Percentiles rank a stretch among this genome's conserved stretches.
These are phyloP conservation scores for Solanum commersonii DNA, from an alignment of 257 asterid genomes.

Conservation along the genomic window DNA sequence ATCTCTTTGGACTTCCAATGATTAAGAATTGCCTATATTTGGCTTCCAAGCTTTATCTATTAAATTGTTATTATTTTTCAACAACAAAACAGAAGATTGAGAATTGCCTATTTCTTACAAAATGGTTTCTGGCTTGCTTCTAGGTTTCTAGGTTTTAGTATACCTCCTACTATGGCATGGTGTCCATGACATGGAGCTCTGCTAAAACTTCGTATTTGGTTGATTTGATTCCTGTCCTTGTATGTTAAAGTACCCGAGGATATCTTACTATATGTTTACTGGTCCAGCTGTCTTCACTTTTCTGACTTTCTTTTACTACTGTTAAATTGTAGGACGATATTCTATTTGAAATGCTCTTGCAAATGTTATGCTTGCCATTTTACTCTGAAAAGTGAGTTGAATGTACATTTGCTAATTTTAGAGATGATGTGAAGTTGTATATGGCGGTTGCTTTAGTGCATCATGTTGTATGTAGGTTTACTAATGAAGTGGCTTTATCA, in stretches of 20 bases:
- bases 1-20: neutral
- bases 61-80: neutral
- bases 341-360: conserved; percentile 78
- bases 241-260: neutral
- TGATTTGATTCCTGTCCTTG: neutral
- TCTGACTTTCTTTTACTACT: conserved; percentile 10
- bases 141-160: neutral
- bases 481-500: conserved; percentile 11
- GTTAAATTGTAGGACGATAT: conserved; percentile 64
- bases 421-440: neutral
- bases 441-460: neutral
- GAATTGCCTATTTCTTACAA: neutral
- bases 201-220: neutral
- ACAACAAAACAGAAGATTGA: neutral
- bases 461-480: conserved; percentile 24
- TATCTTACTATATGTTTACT: neutral
- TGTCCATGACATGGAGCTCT: neutral
- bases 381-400: conserved; percentile 34
- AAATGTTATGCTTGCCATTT: conserved; percentile 40
- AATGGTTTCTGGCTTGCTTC: neutral
- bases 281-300: neutral
- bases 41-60: neutral
- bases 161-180: neutral
- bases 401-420: neutral
- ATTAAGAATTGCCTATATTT: neutral